Conservation (phyloP, 768 basidiomycete genomes). For the Gloeophyllum trabeum region DNA sequence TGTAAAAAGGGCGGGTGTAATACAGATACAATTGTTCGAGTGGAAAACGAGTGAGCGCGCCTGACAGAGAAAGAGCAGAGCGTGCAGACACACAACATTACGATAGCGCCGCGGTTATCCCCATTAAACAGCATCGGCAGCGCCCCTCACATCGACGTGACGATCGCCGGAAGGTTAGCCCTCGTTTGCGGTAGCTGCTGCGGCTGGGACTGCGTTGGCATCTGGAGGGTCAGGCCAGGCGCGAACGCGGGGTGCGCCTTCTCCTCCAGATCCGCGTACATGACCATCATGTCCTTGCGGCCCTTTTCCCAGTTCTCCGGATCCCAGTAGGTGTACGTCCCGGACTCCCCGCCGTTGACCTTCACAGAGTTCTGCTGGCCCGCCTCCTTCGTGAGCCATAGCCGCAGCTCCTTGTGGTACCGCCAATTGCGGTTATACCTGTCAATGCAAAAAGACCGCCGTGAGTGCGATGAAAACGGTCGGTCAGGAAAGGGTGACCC, state of each 20-base stretch:
- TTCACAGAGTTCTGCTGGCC: slow-evolving; percentile 68
- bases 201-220: neutral
- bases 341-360: slow-evolving; percentile 74
- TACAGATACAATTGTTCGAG: too few relatives aligned
- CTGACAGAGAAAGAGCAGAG: too few relatives aligned
- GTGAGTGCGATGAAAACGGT: slow-evolving; percentile 1
- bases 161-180: neutral
- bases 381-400: slow-evolving; percentile 83
- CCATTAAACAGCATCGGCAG: too few relatives aligned
- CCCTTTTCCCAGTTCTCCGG: slow-evolving; percentile 18
- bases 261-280: slow-evolving; percentile 18
- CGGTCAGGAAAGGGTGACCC: slow-evolving; percentile 24
- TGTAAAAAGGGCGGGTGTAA: too few relatives aligned
- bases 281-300: slow-evolving; percentile 15
- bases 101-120: too few relatives aligned
- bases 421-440: slow-evolving; percentile 95
- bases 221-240: slow-evolving; percentile 1
- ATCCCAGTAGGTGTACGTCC: slow-evolving; percentile 40
- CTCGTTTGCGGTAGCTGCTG: neutral
- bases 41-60: too few relatives aligned
- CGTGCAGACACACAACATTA: too few relatives aligned
- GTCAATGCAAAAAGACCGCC: slow-evolving; percentile 6
- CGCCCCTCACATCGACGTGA: neutral
- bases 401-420: slow-evolving; percentile 84
- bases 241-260: slow-evolving; percentile 11